These are phyloP conservation scores for barrel medic (Medicago truncatula) DNA, from an alignment of 306 rosid species.

Conservation along the genomic window MtrunA17r5.0-ANR NC_053046.1:14149501-14150000, in stretches of 20 bases:
- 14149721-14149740: too few species aligned
- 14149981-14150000: slow-evolving; percentile 72
- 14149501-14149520: slow-evolving; percentile 64
- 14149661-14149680: background rate
- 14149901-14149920: slow-evolving; percentile 54
- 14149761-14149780: too few species aligned
- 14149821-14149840: too few species aligned
- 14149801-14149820: too few species aligned
- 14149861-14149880: too few species aligned
- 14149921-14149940: slow-evolving; percentile 58
- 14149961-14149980: slow-evolving; percentile 92
- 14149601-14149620: too few species aligned
- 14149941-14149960: slow-evolving; percentile 84
- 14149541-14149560: slow-evolving; percentile 57
- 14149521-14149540: slow-evolving; percentile 48
- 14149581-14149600: slow-evolving; percentile 26
- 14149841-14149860: too few species aligned
- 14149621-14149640: too few species aligned
- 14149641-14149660: background rate
- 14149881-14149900: slow-evolving; percentile 59
- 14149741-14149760: too few species aligned
- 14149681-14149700: too few species aligned
- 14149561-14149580: slow-evolving; percentile 45
- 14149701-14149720: too few species aligned
- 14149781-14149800: too few species aligned